These are phyloP conservation scores for Orbilia ellipsospora DNA, from an alignment of 2,329 filamentous ascomycete genomes.

Conservation along the genomic window DNA sequence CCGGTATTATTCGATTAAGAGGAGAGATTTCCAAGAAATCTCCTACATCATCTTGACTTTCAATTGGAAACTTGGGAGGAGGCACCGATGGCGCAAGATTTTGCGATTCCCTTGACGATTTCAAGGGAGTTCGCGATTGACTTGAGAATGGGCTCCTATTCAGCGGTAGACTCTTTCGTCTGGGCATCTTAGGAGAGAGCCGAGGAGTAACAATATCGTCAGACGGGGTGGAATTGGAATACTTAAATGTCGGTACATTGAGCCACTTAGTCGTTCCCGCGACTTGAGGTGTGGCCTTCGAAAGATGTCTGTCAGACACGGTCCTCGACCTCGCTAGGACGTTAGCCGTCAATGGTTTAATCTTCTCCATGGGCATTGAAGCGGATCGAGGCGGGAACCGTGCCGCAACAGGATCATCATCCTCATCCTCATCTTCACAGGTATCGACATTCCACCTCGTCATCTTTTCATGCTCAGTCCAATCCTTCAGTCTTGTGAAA, in stretches of 20 bases:
- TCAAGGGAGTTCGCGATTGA: background rate
- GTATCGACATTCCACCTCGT: background rate
- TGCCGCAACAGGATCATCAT: too few species aligned
- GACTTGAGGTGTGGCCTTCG: background rate
- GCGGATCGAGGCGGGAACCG: slow-evolving; percentile 11
- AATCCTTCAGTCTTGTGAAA: slow-evolving; percentile 46
- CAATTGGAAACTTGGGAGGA: slow-evolving; percentile 21
- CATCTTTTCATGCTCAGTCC: slow-evolving; percentile 40
- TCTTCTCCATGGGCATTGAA: background rate
- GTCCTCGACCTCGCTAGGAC: background rate
- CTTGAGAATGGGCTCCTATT: background rate
- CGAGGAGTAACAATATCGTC: background rate
- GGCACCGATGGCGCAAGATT: background rate
- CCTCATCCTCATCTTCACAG: background rate
- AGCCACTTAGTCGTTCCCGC: background rate
- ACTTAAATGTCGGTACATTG: background rate
- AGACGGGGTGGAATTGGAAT: background rate
- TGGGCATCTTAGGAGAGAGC: slow-evolving; percentile 12
- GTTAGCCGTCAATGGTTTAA: background rate
- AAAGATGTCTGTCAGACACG: background rate
- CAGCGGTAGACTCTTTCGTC: slow-evolving; percentile 10
- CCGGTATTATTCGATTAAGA: background rate
- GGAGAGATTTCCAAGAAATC: background rate
- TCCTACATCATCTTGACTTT: background rate
- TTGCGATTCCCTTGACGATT: background rate